Evolutionary conservation across 768 basidiomycete genomes (phyloP).

Genomic region (Lactifluus volemus): DNA sequence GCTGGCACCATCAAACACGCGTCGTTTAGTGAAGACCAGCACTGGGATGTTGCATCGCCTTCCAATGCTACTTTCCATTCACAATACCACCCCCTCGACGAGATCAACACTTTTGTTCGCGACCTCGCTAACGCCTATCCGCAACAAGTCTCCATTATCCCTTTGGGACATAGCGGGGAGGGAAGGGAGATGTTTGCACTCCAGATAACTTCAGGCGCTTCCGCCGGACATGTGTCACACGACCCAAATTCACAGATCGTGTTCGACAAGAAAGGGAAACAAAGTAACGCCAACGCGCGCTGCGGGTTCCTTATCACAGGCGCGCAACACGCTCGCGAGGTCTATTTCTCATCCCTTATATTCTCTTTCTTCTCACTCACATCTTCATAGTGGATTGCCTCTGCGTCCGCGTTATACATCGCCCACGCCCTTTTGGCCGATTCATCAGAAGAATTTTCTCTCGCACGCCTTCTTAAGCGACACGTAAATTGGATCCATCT

Average conservation of each 20-base stretch:
- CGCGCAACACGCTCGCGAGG: slow-evolving; percentile 72
- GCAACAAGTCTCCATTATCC: slow-evolving; percentile 35
- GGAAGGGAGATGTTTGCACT: slow-evolving; percentile 51
- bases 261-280: slow-evolving; percentile 12
- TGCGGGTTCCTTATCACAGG: slow-evolving; percentile 58
- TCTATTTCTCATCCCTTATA: slow-evolving; percentile 26
- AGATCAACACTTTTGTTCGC: slow-evolving; percentile 43
- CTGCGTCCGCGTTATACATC: slow-evolving; percentile 62
- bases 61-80: slow-evolving; percentile 32
- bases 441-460: slow-evolving; percentile 36
- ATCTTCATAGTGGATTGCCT: slow-evolving; percentile 63
- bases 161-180: slow-evolving; percentile 49
- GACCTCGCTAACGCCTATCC: slow-evolving; percentile 41
- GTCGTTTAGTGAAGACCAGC: background rate
- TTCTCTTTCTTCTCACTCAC: background rate
- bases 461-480: slow-evolving; percentile 40
- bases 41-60: slow-evolving; percentile 23
- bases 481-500: slow-evolving; percentile 30
- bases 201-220: slow-evolving; percentile 33
- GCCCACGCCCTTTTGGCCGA: slow-evolving; percentile 59
- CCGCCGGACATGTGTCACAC: slow-evolving; percentile 2
- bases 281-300: slow-evolving; percentile 28
- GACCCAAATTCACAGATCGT: slow-evolving; percentile 7
- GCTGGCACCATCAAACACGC: slow-evolving; percentile 24
- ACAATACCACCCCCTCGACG: slow-evolving; percentile 47